Conservation (phyloP, 2,329 filamentous ascomycete species). For the Apiospora marii region DNA sequence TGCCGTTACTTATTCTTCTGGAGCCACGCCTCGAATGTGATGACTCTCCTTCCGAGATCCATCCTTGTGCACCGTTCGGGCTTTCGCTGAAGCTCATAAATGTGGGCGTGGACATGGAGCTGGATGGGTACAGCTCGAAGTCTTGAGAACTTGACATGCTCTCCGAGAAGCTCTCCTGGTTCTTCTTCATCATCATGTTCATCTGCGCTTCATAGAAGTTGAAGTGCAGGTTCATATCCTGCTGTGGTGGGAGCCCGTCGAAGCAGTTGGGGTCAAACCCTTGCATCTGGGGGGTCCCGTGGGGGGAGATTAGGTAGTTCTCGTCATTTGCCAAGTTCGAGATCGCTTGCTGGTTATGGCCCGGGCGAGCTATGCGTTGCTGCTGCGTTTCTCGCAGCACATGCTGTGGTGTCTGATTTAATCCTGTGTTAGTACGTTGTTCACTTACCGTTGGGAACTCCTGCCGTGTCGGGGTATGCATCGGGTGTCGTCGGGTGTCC, state of each 20-base stretch:
- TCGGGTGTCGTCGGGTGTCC: conserved; percentile 73
- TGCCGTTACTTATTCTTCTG: conserved; percentile 66
- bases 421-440: conserved; percentile 63
- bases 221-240: conserved; percentile 52
- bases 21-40: conserved; percentile 51
- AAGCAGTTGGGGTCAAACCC: conserved; percentile 58
- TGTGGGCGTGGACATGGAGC: conserved; percentile 56
- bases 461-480: conserved; percentile 51
- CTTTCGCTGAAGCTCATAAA: conserved; percentile 60
- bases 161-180: conserved; percentile 51
- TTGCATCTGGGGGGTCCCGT: conserved; percentile 61
- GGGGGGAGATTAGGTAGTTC: conserved; percentile 65
- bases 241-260: conserved; percentile 41
- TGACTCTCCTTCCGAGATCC: conserved; percentile 60
- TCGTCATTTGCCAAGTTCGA: conserved; percentile 53
- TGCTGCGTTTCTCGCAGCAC: conserved; percentile 89
- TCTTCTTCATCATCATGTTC: conserved; percentile 56
- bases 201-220: conserved; percentile 54
- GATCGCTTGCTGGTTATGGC: conserved; percentile 54
- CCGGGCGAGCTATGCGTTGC: conserved; percentile 84
- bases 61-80: conserved; percentile 51
- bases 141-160: conserved; percentile 54
- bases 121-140: conserved; percentile 59
- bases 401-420: conserved; percentile 73
- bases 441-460: conserved; percentile 62